Conservation (phyloP, 2,329 filamentous ascomycete species). For the Blastomyces percursus region DNA sequence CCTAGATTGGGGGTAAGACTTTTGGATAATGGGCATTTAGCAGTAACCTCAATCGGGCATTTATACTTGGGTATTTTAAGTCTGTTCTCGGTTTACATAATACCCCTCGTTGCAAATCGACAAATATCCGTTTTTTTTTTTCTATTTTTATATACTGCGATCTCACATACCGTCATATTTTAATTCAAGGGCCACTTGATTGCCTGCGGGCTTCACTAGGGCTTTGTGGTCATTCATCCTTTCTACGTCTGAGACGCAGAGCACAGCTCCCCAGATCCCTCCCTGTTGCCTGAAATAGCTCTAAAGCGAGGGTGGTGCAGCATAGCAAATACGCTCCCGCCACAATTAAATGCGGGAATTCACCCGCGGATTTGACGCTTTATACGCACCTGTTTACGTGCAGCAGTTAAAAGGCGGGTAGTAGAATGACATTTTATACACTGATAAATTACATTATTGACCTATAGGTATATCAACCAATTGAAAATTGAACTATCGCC, state of each 20-base stretch:
- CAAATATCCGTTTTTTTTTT: not conserved
- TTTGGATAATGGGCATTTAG: not conserved
- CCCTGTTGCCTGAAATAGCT: too few relatives aligned
- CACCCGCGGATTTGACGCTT: not conserved
- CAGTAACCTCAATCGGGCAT: not conserved
- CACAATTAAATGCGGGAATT: too few relatives aligned
- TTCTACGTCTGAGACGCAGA: too few relatives aligned
- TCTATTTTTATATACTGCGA: too few relatives aligned
- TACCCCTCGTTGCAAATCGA: not conserved
- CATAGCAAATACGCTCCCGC: too few relatives aligned
- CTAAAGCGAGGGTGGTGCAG: too few relatives aligned
- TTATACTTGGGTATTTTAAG: not conserved
- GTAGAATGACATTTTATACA: not conserved
- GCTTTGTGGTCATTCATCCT: too few relatives aligned
- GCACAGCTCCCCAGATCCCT: too few relatives aligned
- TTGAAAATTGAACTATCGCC: not conserved
- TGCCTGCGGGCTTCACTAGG: too few relatives aligned
- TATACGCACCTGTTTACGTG: not conserved
- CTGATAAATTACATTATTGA: not conserved
- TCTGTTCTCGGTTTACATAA: not conserved
- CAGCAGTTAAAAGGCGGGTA: not conserved
- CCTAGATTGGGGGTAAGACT: not conserved
- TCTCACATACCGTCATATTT: too few relatives aligned
- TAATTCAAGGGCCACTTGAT: too few relatives aligned
- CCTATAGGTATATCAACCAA: not conserved